Percentiles rank a stretch among this genome's conserved stretches.
Evolutionary conservation across 257 asterid species (phyloP).

Genomic region (Solanum peruvianum): DNA sequence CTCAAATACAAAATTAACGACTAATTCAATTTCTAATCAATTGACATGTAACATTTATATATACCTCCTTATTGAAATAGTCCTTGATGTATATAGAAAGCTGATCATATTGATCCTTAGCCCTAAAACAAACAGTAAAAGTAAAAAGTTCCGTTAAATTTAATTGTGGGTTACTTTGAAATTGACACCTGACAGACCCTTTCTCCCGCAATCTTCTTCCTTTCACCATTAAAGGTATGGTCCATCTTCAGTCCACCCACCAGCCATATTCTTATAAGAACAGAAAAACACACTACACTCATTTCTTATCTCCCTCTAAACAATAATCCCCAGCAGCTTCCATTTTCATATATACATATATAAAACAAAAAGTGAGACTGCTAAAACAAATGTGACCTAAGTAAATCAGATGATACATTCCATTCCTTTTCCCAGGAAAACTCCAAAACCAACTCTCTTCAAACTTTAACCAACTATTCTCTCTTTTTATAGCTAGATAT

Average conservation of each 20-base stretch:
- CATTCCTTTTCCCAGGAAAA: background rate
- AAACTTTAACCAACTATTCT: background rate
- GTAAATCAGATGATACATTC: background rate
- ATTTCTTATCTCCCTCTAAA: background rate
- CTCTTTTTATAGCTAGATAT: background rate
- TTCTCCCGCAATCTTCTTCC: background rate
- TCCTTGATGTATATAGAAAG: background rate
- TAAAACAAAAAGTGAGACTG: background rate
- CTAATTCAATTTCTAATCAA: no score
- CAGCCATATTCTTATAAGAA: background rate
- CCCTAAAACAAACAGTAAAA: background rate
- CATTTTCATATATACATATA: background rate
- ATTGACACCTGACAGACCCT: background rate
- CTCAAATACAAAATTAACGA: no score
- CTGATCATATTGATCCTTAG: background rate
- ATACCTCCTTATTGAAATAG: background rate
- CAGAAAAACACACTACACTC: background rate
- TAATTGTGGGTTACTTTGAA: background rate
- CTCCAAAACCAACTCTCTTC: background rate
- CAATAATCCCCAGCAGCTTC: background rate
- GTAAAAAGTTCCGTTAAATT: no score
- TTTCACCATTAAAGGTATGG: background rate
- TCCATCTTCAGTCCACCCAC: background rate
- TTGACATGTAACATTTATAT: background rate
- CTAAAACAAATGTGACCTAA: background rate